These are phyloP conservation scores for Sorghum bicolor DNA, from an alignment of 176 grass and related monocot species.

Conservation along the genomic window DNA sequence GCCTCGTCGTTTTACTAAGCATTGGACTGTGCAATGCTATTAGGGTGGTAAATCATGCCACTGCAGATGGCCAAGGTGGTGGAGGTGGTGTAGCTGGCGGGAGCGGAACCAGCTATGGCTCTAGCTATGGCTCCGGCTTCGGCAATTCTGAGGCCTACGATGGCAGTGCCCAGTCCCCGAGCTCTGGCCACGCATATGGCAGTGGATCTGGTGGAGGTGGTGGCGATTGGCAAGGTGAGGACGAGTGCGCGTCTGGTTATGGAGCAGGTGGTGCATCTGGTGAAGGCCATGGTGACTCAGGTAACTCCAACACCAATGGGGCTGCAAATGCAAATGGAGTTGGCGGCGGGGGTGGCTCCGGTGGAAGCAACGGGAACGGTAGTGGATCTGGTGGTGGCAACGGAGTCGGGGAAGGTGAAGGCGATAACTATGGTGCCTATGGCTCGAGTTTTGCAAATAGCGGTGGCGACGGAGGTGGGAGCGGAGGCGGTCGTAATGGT, in stretches of 20 bases:
- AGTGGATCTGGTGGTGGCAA: neutral
- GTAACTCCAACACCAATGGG: neutral
- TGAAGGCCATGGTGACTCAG: neutral
- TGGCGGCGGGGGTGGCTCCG: neutral
- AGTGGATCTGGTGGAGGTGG: neutral
- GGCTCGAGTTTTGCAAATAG: neutral
- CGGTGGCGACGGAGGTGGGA: neutral
- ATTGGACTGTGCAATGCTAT: constrained; percentile 9
- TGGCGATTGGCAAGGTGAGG: neutral
- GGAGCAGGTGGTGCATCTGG: neutral
- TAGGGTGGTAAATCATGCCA: constrained; percentile 13
- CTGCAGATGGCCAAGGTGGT: neutral
- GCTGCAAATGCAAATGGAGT: neutral
- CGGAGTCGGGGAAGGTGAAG: neutral
- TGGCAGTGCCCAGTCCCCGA: neutral
- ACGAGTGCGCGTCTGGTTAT: neutral
- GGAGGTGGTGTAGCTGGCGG: neutral
- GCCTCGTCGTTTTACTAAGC: constrained; percentile 9
- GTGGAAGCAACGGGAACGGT: neutral
- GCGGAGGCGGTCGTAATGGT: neutral
- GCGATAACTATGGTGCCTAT: neutral
- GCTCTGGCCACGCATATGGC: neutral
- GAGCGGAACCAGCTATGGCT: neutral
- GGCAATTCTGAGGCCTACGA: neutral
- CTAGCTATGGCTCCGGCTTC: neutral